phyloP scores from a whole-genome alignment of 2,329 filamentous ascomycete genomes.

The Talaromyces rugulosus region DNA sequence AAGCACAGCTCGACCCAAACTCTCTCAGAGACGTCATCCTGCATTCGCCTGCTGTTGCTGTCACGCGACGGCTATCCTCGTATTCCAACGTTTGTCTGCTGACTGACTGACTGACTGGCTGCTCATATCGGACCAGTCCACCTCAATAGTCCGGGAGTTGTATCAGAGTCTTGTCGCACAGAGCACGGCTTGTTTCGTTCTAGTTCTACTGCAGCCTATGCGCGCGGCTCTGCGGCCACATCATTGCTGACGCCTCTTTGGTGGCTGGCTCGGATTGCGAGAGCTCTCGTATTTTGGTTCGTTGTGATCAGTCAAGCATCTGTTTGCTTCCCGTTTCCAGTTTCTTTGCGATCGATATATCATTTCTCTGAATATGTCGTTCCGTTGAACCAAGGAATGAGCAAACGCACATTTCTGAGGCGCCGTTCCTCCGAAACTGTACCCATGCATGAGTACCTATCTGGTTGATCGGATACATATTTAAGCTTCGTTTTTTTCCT shows the following conservation, averaged over 20 bases:
- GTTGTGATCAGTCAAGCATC: neutral
- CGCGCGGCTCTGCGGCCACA: neutral
- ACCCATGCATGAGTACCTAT: neutral
- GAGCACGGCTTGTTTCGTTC: neutral
- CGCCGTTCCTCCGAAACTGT: neutral
- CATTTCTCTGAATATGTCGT: neutral
- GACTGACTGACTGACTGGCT: neutral
- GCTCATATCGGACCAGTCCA: neutral
- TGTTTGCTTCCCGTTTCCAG: neutral
- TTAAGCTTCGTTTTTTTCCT: neutral
- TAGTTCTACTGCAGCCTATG: neutral
- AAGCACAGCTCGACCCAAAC: neutral
- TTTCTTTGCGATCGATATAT: neutral
- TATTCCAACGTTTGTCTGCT: neutral
- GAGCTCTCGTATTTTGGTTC: neutral
- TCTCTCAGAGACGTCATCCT: neutral
- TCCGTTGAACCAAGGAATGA: neutral
- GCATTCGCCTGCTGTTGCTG: conserved; percentile 9
- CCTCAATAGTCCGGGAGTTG: neutral
- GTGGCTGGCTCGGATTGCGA: neutral
- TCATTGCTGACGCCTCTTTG: neutral
- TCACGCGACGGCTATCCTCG: conserved; percentile 10
- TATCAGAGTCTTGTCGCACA: too few species aligned
- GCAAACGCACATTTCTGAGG: neutral
- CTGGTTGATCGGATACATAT: neutral